Conservation (phyloP, 163 green algal species). For the Coccomyxa subellipsoidea region DNA sequence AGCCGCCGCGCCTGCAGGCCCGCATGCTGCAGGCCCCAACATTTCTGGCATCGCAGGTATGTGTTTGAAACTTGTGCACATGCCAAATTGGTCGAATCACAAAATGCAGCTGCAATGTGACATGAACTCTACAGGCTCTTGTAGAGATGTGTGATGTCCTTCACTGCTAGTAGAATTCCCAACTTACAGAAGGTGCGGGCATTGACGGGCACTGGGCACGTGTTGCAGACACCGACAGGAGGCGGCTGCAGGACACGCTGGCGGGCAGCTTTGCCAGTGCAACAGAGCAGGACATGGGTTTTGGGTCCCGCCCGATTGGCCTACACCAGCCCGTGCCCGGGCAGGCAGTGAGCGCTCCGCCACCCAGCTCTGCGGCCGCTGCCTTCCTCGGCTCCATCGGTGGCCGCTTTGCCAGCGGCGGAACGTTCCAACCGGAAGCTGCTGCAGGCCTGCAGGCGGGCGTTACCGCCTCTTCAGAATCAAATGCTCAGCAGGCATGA, state of each 20-base stretch:
- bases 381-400: slow-evolving; percentile 27
- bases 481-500: background rate
- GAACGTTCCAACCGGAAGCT: slow-evolving; percentile 1
- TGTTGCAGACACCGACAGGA: slow-evolving; percentile 48
- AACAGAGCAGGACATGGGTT: slow-evolving; percentile 36
- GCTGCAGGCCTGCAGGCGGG: slow-evolving; percentile 12
- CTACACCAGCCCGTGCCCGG: background rate
- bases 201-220: too few relatives aligned
- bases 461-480: background rate
- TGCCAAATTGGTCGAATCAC: too few relatives aligned
- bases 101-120: too few relatives aligned
- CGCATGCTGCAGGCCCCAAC: slow-evolving; percentile 6
- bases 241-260: slow-evolving; percentile 55
- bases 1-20: background rate
- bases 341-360: background rate
- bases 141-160: too few relatives aligned
- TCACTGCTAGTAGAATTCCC: too few relatives aligned
- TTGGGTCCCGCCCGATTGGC: background rate
- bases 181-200: too few relatives aligned
- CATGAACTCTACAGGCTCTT: too few relatives aligned
- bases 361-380: slow-evolving; percentile 15
- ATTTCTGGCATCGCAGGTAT: slow-evolving; percentile 39
- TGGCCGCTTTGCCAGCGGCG: slow-evolving; percentile 18
- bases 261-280: slow-evolving; percentile 60
- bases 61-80: too few relatives aligned